phyloP scores from a whole-genome alignment of 192 early-diverging fungal species.

The Lunasporangiospora selenospora region DNA sequence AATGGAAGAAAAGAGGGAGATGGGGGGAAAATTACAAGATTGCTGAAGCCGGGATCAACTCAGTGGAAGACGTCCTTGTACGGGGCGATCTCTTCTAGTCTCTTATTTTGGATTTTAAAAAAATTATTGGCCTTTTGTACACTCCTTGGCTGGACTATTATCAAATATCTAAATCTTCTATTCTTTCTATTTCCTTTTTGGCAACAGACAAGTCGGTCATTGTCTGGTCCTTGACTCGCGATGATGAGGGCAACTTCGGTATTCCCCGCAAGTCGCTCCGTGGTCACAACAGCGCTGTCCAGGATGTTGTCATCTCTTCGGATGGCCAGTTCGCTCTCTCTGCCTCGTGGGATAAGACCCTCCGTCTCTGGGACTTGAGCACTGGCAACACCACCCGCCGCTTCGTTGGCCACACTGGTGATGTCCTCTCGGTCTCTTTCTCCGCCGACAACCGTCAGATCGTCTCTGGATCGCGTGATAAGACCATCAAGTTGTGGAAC shows the following conservation, averaged over 20 bases:
- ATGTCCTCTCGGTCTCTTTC: slow-evolving; percentile 99
- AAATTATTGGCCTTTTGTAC: background rate
- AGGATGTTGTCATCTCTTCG: slow-evolving; percentile 98
- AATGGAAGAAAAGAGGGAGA: too few relatives aligned
- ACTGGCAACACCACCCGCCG: slow-evolving; percentile 94
- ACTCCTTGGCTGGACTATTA: background rate
- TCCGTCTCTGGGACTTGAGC: slow-evolving; percentile 99
- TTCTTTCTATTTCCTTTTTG: slow-evolving; percentile 6
- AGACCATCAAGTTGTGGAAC: slow-evolving; percentile 99
- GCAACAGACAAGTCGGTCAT: slow-evolving; percentile 94
- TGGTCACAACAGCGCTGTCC: slow-evolving; percentile 99
- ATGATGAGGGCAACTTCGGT: slow-evolving; percentile 90
- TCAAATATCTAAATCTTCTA: slow-evolving; percentile 11
- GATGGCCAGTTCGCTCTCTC: slow-evolving; percentile 99
- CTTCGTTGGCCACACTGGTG: slow-evolving; percentile 97
- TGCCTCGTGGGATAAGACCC: slow-evolving; percentile 99
- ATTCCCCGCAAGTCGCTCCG: slow-evolving; percentile 86
- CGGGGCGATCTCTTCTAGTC: background rate
- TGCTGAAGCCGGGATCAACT: background rate
- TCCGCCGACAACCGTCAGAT: slow-evolving; percentile 99
- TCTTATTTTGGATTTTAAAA: background rate
- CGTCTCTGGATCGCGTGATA: slow-evolving; percentile 97
- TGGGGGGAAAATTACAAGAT: slow-evolving; percentile 5
- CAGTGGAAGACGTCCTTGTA: background rate
- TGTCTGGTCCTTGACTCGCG: slow-evolving; percentile 96